Evolutionary conservation across 345 rosid genomes (phyloP), one percentile per base, ranked within the genome.

Genomic region (Crucihimalaya himalaica): DNA sequence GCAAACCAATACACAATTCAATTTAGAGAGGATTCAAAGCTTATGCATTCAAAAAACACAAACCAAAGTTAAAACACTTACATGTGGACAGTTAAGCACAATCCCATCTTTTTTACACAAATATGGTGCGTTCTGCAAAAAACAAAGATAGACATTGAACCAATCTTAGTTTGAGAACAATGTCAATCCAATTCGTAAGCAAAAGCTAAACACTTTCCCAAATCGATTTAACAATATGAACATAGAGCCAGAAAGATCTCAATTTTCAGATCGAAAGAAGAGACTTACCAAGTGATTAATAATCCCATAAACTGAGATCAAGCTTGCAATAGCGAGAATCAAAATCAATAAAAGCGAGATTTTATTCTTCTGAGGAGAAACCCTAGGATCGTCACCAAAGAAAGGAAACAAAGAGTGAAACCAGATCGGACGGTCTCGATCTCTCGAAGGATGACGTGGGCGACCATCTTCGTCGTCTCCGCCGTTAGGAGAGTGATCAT

Each of bases 101-200:
- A 96, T 92, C 57, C 99, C 99, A 85, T 96, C 96, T 56, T 90
- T 96, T 70, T 78, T 88, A 85, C 99, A 96, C 79, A 96, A 75
- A 80, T 96, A 96, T 5, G 98, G 98, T 27, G 91, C 77, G 76
- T 84, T 92, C 99, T 96, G 71, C 78, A 63, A 34, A 48, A 10
- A 64, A 19, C n/a, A 34, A 4, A 60, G 11, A 62, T 43, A 52
- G 19, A 46, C n/a, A 54, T 1, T 6, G 11, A 42, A 34, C 20
- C 21, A 32, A 75, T 62, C 66, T 74, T 9, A 74, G 31, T 35
- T 13, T 43, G 11, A n/a, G 27, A 23, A 21, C 2, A 66, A 55
- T 53, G 71, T 20, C 45, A 64, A 65, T 34, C 54, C 31, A 11
- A 63, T 28, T 18, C 16, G 4, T 11, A 35, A 63, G 19, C 28